Evolutionary conservation across 768 basidiomycete species (phyloP), one percentile per base, ranked within the genome.

Genomic region (Boletus tomentosulus): DNA sequence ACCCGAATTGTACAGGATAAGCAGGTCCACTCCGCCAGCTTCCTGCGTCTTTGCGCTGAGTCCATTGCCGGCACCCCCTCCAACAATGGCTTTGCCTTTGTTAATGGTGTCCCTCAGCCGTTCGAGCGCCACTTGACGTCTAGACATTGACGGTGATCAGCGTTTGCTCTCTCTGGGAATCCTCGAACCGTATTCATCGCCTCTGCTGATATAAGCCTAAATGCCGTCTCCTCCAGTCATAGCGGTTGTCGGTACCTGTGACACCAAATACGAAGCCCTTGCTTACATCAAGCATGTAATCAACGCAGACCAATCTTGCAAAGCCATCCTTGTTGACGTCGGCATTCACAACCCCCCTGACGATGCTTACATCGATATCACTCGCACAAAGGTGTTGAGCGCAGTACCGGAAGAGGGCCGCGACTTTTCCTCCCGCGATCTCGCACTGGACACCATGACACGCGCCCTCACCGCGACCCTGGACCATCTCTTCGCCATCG

Each of bases 1-100:
- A 8, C 69, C 67, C 24, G 67, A 68, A 31, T 61, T 70, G 46
- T 68, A 70, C 27, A 70, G 46, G 64, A 68, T 66, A 34, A 70
- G 31, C 41, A 68, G 49, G 46, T 68, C 66, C 10, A 57, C 56
- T 28, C 68, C 55, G 0, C 42, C 42, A 5, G 42, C 42, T 28
- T 43, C 42, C 25, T 43, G 64, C 37, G 51, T 53, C 54, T 66
- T 66, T 13, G 69, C 62, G 38, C 59, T 64, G 13, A 70, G 49
- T 35, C 66, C 67, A 24, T 63, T 49, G 16, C 67, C 64, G 19
- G 64, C 44, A 56, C 7, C 66, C 68, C 66, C 66, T 16, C 64
- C 59, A 3, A 66, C 51, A 34, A 70, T 70, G 4, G 57, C 64
- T 6, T 58, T 35, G 16, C 59, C 68, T 43, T 42, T 42, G 31